Evolutionary conservation across 495 filamentous ascomycete species (phyloP).

Genomic region (Penicillium egyptiacum): DNA sequence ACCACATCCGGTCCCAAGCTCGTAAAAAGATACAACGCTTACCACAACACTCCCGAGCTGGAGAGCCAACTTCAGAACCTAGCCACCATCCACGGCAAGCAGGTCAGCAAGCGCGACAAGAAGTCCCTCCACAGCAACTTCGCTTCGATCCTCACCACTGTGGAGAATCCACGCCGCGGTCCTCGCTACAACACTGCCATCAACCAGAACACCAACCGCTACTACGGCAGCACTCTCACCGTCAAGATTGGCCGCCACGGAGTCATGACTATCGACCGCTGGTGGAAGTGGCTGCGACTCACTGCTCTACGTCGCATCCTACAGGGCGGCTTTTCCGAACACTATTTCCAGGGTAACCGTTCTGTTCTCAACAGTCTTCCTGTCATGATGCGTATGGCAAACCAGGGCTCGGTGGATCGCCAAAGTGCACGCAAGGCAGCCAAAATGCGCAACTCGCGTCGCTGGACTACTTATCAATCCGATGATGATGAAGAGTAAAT

Average conservation of each 20-base stretch:
- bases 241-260: conserved; percentile 72
- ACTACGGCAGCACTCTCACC: conserved; percentile 75
- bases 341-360: conserved; percentile 82
- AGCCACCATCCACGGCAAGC: conserved; percentile 62
- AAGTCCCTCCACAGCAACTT: conserved; percentile 78
- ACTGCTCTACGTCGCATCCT: conserved; percentile 74
- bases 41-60: conserved; percentile 55
- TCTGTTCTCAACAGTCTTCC: conserved; percentile 76
- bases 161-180: conserved; percentile 73
- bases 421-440: conserved; percentile 36
- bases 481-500: conserved; percentile 25
- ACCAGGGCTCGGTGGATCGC: conserved; percentile 25
- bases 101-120: conserved; percentile 75
- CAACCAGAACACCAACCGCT: conserved; percentile 66
- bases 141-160: conserved; percentile 76
- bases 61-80: conserved; percentile 54
- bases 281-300: conserved; percentile 84
- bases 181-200: conserved; percentile 72
- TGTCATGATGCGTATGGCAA: conserved; percentile 41
- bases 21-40: conserved; percentile 59
- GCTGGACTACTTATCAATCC: conserved; percentile 34
- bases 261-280: conserved; percentile 78
- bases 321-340: conserved; percentile 74
- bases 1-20: conserved; percentile 54
- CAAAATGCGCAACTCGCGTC: conserved; percentile 36